phyloP scores from a whole-genome alignment of 306 rosid genomes.

The Fragaria ananassa region DNA sequence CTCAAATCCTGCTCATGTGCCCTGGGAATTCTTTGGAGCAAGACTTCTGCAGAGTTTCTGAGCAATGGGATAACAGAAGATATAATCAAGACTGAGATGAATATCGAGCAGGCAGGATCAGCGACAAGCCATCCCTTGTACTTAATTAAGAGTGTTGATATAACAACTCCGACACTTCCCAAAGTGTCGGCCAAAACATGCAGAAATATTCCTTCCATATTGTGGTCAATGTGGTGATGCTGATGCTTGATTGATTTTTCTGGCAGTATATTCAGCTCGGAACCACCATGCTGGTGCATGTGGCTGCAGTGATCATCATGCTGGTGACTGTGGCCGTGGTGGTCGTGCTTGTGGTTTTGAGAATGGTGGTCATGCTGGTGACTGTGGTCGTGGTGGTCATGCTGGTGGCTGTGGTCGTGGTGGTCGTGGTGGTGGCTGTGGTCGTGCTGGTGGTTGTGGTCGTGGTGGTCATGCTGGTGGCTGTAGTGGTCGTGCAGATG shows the following conservation, averaged over 20 bases:
- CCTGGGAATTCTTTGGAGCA: constrained; percentile 90
- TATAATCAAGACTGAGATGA: constrained; percentile 74
- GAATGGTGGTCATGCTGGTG: constrained; percentile 19
- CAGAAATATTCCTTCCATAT: constrained; percentile 96
- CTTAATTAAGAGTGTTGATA: constrained; percentile 84
- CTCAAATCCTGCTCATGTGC: constrained; percentile 54
- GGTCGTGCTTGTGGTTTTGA: constrained; percentile 22
- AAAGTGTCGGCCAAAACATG: constrained; percentile 94
- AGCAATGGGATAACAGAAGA: constrained; percentile 88
- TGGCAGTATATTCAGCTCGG: constrained; percentile 16
- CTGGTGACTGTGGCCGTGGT: constrained; percentile 20
- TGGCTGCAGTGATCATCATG: constrained; percentile 2
- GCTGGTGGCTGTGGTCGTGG: constrained; percentile 25
- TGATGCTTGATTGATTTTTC: constrained; percentile 38
- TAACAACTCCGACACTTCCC: constrained; percentile 96
- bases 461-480: constrained; percentile 13
- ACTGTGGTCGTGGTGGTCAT: constrained; percentile 13
- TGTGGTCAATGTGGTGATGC: constrained; percentile 90
- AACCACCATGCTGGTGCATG: constrained; percentile 14
- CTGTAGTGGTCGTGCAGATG: constrained; percentile 23
- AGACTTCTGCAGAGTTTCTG: constrained; percentile 77
- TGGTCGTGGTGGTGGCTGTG: constrained; percentile 10
- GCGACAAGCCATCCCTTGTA: constrained; percentile 95
- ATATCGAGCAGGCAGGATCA: constrained; percentile 95
- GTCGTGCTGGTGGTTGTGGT: neutral